phyloP scores from a whole-genome alignment of 208 protist species.

The Strigomonas oncopelti region DNA sequence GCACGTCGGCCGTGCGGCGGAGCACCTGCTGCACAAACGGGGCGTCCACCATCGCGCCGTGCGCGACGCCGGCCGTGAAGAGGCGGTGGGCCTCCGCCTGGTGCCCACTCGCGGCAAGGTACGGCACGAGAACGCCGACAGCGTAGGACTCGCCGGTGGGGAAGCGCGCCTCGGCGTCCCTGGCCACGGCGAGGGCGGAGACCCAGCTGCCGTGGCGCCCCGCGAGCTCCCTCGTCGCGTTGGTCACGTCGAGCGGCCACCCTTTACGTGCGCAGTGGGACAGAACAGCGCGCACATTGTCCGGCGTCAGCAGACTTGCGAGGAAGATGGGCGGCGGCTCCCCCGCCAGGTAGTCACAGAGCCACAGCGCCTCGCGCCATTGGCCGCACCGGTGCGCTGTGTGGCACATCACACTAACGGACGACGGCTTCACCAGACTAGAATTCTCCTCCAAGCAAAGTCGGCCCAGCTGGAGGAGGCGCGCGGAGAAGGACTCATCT shows the following conservation, averaged over 20 bases:
- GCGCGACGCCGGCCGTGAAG: slow-evolving; percentile 60
- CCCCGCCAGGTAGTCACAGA: slow-evolving; percentile 35
- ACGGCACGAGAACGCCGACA: slow-evolving; percentile 68
- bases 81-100: slow-evolving; percentile 45
- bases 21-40: slow-evolving; percentile 58
- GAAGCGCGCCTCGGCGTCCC: slow-evolving; percentile 55
- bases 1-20: slow-evolving; percentile 44
- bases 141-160: slow-evolving; percentile 70
- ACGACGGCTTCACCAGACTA: slow-evolving; percentile 49
- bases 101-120: slow-evolving; percentile 59
- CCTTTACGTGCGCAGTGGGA: slow-evolving; percentile 25
- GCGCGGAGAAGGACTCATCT: slow-evolving; percentile 22
- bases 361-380: slow-evolving; percentile 69
- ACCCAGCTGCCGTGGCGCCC: slow-evolving; percentile 65
- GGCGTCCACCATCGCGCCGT: slow-evolving; percentile 57
- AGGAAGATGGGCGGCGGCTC: slow-evolving; percentile 70
- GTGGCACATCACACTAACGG: slow-evolving; percentile 73
- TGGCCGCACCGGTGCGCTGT: slow-evolving; percentile 66
- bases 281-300: slow-evolving; percentile 43
- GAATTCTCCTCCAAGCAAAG: slow-evolving; percentile 38
- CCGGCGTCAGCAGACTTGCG: slow-evolving; percentile 57
- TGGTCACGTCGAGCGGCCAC: slow-evolving; percentile 64
- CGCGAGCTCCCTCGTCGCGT: slow-evolving; percentile 61
- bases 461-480: slow-evolving; percentile 48
- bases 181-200: slow-evolving; percentile 53